Percentiles rank a stretch among this genome's conserved stretches.
These are phyloP conservation scores for Aspergillus phoenicis DNA, from an alignment of 2,329 filamentous ascomycete species.

Conservation along the genomic window DNA sequence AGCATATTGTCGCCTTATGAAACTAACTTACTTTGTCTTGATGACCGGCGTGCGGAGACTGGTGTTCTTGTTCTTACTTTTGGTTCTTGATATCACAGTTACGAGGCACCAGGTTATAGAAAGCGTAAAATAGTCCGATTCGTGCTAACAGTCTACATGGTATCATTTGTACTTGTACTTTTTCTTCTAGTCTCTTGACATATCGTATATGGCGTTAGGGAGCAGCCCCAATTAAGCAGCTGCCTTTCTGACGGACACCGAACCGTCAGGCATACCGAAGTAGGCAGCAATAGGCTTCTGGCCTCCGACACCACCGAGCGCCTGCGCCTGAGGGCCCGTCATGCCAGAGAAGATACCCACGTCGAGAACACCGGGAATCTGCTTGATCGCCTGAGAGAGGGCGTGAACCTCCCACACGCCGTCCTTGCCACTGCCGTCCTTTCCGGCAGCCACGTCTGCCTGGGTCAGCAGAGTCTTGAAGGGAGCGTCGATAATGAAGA, in stretches of 20 bases:
- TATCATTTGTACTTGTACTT: constrained; percentile 20
- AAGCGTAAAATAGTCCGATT: constrained; percentile 11
- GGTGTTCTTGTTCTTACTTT: constrained; percentile 2
- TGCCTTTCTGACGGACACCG: constrained; percentile 60
- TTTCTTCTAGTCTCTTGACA: constrained; percentile 5
- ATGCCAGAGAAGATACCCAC: constrained; percentile 86
- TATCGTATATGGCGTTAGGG: constrained; percentile 3
- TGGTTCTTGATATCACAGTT: not conserved
- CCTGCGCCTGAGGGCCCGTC: constrained; percentile 71
- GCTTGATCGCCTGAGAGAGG: constrained; percentile 74
- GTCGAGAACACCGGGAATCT: constrained; percentile 83
- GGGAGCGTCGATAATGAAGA: constrained; percentile 89
- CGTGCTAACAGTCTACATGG: constrained; percentile 21
- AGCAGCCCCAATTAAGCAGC: constrained; percentile 14
- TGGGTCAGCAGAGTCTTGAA: constrained; percentile 73
- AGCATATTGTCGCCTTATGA: constrained; percentile 13
- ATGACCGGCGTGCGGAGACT: constrained; percentile 16
- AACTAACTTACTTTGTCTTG: constrained; percentile 6
- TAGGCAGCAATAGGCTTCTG: constrained; percentile 94
- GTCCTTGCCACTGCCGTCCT: constrained; percentile 58
- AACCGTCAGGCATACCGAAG: constrained; percentile 84
- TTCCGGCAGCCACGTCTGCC: constrained; percentile 54
- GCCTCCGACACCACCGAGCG: constrained; percentile 65
- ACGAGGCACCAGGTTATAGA: constrained; percentile 10
- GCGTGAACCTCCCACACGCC: constrained; percentile 79